Percentiles rank a stretch among this genome's conserved stretches.
Evolutionary conservation across 768 basidiomycete genomes (phyloP).

Genomic region (Termitomyces sp.): DNA sequence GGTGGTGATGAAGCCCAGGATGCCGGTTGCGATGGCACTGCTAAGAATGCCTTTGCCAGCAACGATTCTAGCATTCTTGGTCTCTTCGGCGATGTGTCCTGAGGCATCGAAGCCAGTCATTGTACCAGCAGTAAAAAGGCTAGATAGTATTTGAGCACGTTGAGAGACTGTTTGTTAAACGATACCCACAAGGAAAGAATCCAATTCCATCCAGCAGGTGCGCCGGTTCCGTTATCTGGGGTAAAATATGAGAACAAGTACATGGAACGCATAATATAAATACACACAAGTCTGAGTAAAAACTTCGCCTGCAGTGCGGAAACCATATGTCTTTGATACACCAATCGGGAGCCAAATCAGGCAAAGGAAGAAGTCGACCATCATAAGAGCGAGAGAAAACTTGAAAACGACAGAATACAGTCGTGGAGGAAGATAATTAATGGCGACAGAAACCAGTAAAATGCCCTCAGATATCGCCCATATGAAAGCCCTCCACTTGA

Average conservation of each 20-base stretch:
- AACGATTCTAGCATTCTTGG: constrained; percentile 76
- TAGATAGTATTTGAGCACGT: constrained; percentile 19
- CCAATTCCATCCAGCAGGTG: constrained; percentile 88
- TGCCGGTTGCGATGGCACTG: constrained; percentile 71
- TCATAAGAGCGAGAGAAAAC: constrained; percentile 65
- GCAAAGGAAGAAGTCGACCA: constrained; percentile 85
- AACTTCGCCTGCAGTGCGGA: constrained; percentile 77
- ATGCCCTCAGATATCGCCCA: constrained; percentile 79
- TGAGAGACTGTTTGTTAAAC: not conserved
- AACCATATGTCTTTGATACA: constrained; percentile 84
- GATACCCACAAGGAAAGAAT: constrained; percentile 67
- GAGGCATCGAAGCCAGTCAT: constrained; percentile 90
- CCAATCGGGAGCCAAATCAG: constrained; percentile 92
- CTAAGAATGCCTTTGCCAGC: constrained; percentile 80
- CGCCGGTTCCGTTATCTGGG: constrained; percentile 84
- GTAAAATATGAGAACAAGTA: not conserved
- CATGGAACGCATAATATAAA: not conserved
- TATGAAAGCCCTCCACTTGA: constrained; percentile 83
- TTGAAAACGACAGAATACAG: constrained; percentile 74
- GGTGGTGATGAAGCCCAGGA: constrained; percentile 71
- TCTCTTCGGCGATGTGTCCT: constrained; percentile 86
- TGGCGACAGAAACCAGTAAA: constrained; percentile 63
- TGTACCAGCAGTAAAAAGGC: constrained; percentile 82
- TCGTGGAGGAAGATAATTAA: constrained; percentile 82
- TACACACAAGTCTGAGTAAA: constrained; percentile 74